Percentiles rank a stretch among this genome's conserved stretches.
Conservation (phyloP, 1,284 basidiomycete genomes). For the Ganoderma multipileum region DNA sequence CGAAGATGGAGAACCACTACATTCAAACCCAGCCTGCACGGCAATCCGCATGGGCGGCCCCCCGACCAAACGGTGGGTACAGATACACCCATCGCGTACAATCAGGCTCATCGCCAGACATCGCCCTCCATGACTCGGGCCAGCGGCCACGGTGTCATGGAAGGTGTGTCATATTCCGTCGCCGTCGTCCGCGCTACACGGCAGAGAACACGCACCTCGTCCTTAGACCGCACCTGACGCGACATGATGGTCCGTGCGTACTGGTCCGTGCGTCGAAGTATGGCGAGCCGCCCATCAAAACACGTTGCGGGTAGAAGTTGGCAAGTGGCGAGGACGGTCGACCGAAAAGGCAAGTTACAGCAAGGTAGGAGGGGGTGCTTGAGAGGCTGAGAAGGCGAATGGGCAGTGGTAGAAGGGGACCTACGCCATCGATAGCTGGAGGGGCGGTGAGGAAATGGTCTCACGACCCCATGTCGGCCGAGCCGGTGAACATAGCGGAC, state of each 20-base stretch:
- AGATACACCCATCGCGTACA: constrained; percentile 2
- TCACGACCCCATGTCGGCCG: background rate
- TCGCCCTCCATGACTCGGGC: background rate
- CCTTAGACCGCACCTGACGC: background rate
- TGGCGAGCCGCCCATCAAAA: background rate
- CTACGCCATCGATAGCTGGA: background rate
- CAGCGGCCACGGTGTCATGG: background rate
- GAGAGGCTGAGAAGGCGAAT: background rate
- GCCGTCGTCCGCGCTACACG: background rate
- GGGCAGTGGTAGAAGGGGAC: background rate
- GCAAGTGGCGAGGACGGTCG: background rate
- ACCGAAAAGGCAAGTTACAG: background rate
- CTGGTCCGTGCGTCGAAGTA: constrained; percentile 4
- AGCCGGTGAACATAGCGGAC: background rate
- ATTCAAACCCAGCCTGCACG: background rate
- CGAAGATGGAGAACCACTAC: background rate
- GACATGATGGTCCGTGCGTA: background rate
- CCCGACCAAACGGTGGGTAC: background rate
- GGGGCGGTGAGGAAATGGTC: background rate
- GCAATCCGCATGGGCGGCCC: background rate
- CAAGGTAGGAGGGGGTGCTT: background rate
- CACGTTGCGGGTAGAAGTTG: background rate
- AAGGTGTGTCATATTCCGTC: background rate
- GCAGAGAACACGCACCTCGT: background rate
- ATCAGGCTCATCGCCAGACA: background rate